These are phyloP conservation scores for Chalaropsis thielavioides DNA, from an alignment of 2,329 filamentous ascomycete species.

Conservation along the genomic window DNA sequence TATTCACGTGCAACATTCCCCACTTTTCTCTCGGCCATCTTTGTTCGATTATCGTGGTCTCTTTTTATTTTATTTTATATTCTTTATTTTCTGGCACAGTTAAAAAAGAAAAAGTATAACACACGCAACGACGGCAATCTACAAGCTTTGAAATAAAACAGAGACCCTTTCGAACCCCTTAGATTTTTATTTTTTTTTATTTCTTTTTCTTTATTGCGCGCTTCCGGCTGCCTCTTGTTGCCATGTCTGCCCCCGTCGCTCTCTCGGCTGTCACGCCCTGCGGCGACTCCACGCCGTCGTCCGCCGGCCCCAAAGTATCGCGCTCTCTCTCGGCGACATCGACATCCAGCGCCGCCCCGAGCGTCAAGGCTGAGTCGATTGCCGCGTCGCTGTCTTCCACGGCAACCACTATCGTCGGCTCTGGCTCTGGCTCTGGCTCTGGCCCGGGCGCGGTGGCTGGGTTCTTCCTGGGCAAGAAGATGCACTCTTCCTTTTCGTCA, in stretches of 20 bases:
- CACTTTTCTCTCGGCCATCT: background rate
- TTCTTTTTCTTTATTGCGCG: background rate
- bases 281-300: background rate
- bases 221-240: background rate
- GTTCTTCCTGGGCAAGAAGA: constrained; percentile 1
- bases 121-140: no score
- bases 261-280: background rate
- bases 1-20: background rate
- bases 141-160: no score
- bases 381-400: constrained; percentile 8
- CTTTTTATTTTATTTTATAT: background rate
- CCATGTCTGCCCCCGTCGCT: background rate
- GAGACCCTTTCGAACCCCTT: no score
- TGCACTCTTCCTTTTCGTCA: background rate
- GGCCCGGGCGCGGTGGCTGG: background rate
- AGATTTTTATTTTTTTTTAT: background rate
- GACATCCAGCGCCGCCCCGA: background rate
- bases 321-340: constrained; percentile 12
- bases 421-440: background rate
- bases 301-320: background rate
- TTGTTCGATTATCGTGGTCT: background rate
- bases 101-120: background rate
- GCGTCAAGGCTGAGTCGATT: constrained; percentile 11
- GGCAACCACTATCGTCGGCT: constrained; percentile 7
- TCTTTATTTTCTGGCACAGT: background rate